Base-by-base conservation (phyloP, 192 early-diverging fungal genomes). In the Rhizophagus prolifer region DNA sequence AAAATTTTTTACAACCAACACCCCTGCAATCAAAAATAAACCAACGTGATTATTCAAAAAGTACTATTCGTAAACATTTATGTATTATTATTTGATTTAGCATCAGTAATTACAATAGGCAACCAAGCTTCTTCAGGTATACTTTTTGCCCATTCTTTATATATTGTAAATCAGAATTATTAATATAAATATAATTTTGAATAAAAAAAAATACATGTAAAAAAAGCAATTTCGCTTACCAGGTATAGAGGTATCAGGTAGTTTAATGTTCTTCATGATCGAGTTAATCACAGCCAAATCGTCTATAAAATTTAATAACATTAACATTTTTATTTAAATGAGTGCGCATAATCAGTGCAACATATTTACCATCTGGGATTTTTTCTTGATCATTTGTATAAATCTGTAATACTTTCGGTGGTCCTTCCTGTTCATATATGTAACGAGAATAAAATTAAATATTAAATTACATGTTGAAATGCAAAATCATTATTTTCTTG, bases 41-140 rank as follows among this genome's bases (percentile, higher is more conserved):
- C 4, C 31, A 0, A 34, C 31, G 4, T 34, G 4, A 38, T 38
- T 38, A 38, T 38, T 8, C 36, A 38, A 8, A 36, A 38, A 38
- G 36, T 38, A 38, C 7, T 38, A 38, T 38, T 34, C 31, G 31
- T 31, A 31, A 31, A 31, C 38, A 41, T 50, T 21, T 54, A 54
- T 6, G 50, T 67, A 67, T 38, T 41, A 67, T 67, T 67, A 41
- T 30, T 36, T 23, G 30, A n/a, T 9, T 67, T 30, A 31, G 8
- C 19, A 34, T 65, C 31, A 65, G 36, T 65, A 31, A 65, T 67
- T 41, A 41, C 30, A n/a, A 41, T n/a, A 67, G 65, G 65, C 23
- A 67, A 44, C 65, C 65, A 67, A 67, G 65, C 16, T 67, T 67
- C 65, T 41, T 67, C 65, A 41, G 65, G 65, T 41, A 67, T 67